Evolutionary conservation across 148 eudicot genomes (phyloP).

Genomic region (Drosera capensis): DNA sequence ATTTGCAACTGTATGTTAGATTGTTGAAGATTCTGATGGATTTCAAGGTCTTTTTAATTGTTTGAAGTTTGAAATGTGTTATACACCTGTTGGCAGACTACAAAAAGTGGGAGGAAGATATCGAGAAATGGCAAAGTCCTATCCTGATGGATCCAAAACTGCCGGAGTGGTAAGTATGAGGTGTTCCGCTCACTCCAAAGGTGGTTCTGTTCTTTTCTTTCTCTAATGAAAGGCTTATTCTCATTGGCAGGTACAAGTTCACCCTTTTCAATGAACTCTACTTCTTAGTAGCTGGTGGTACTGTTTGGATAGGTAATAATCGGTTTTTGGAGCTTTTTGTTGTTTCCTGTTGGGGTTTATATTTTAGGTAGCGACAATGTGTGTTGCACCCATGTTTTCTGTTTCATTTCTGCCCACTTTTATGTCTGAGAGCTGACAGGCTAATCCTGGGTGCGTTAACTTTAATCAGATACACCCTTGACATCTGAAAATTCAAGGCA

Average conservation of each 20-base stretch:
- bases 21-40: background rate
- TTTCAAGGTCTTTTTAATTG: background rate
- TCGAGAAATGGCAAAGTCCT: slow-evolving; percentile 95
- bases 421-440: background rate
- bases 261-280: slow-evolving; percentile 93
- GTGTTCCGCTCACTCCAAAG: too few relatives aligned
- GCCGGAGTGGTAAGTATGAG: slow-evolving; percentile 98
- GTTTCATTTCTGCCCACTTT: background rate
- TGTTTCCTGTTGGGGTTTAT: background rate
- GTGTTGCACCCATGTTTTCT: background rate
- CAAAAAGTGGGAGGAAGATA: slow-evolving; percentile 95
- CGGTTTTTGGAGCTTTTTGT: background rate
- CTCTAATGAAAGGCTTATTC: slow-evolving; percentile 2
- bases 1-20: background rate
- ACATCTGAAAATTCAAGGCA: slow-evolving; percentile 18
- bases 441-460: slow-evolving; percentile 1
- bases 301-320: slow-evolving; percentile 87
- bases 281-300: slow-evolving; percentile 92
- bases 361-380: background rate
- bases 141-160: slow-evolving; percentile 65
- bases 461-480: slow-evolving; percentile 40
- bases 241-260: slow-evolving; percentile 78
- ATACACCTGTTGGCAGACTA: slow-evolving; percentile 41
- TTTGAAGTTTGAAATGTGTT: background rate
- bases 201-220: background rate